A percentile compares a stretch with the other conserved stretches of the same genome.
Conservation (phyloP, 306 rosid species). For the Quercus aquifolioides region DNA sequence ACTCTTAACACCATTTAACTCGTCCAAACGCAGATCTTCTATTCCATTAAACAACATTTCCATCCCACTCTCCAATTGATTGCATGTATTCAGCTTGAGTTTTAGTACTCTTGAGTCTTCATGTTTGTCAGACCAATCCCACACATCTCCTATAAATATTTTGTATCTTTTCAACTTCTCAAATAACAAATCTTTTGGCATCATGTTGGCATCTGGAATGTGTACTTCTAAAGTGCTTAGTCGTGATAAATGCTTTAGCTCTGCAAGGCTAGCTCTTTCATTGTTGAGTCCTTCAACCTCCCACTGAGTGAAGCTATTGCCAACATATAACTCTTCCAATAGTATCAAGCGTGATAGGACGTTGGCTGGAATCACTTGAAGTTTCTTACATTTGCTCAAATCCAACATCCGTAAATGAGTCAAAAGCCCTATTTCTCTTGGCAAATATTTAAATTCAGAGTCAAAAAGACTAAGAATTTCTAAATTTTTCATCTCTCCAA, state of each 20-base stretch:
- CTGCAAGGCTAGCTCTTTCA: background rate
- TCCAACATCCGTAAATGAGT: background rate
- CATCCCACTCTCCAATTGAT: background rate
- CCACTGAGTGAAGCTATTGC: background rate
- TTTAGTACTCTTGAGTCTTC: background rate
- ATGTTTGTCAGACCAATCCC: background rate
- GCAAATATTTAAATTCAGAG: background rate
- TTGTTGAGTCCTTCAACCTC: background rate
- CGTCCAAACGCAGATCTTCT: background rate
- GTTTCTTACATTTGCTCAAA: background rate
- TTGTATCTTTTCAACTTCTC: background rate
- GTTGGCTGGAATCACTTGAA: background rate
- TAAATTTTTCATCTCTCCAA: background rate
- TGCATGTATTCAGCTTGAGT: background rate
- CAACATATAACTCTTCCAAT: background rate
- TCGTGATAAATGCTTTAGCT: background rate
- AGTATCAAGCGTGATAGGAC: background rate
- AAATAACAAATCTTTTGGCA: background rate
- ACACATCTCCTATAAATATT: background rate
- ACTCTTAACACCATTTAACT: no score
- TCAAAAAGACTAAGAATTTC: fast-evolving
- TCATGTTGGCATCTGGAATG: background rate
- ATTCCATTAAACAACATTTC: background rate
- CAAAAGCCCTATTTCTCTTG: background rate
- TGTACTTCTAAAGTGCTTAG: background rate